phyloP scores from a whole-genome alignment of 129 eudicot species.

The Flaveria linearis region DNA sequence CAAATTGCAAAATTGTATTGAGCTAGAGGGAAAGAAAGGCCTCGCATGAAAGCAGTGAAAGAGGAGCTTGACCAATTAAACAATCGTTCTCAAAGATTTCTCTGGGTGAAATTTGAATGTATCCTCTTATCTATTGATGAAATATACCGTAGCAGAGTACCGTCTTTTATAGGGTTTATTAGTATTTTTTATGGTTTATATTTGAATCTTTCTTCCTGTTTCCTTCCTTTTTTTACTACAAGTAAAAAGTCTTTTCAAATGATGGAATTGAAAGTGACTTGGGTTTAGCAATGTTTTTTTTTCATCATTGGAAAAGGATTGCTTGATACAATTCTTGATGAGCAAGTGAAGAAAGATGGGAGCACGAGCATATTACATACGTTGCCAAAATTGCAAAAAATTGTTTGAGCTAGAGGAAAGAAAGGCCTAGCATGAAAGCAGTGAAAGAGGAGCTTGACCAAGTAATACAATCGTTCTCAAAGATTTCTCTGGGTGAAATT shows the following conservation, averaged over 20 bases:
- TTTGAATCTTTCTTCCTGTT: too few relatives aligned
- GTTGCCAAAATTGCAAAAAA: conserved; percentile 29
- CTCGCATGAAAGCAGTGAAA: conserved; percentile 34
- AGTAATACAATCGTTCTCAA: background rate
- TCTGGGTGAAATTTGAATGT: background rate
- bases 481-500: conserved; percentile 3
- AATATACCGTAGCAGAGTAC: too few relatives aligned
- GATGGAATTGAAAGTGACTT: conserved; percentile 32
- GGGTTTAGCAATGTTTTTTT: conserved; percentile 25
- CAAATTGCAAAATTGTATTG: conserved; percentile 29
- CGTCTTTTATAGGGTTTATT: too few relatives aligned
- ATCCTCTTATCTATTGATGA: background rate
- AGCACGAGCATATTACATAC: conserved; percentile 1
- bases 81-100: conserved; percentile 1
- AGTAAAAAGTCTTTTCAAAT: conserved; percentile 32
- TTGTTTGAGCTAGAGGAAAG: conserved; percentile 35
- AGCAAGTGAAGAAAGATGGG: conserved; percentile 23
- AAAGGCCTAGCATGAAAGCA: conserved; percentile 35
- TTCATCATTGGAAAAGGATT: conserved; percentile 15
- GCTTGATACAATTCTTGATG: conserved; percentile 36
- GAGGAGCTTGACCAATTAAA: conserved; percentile 3
- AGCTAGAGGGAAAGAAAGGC: conserved; percentile 39
- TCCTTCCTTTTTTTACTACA: too few relatives aligned
- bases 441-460: conserved; percentile 28
- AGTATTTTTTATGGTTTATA: too few relatives aligned